These are phyloP conservation scores for Bipolaris bicolor DNA, from an alignment of 2,329 filamentous ascomycete species.

Conservation along the genomic window DNA sequence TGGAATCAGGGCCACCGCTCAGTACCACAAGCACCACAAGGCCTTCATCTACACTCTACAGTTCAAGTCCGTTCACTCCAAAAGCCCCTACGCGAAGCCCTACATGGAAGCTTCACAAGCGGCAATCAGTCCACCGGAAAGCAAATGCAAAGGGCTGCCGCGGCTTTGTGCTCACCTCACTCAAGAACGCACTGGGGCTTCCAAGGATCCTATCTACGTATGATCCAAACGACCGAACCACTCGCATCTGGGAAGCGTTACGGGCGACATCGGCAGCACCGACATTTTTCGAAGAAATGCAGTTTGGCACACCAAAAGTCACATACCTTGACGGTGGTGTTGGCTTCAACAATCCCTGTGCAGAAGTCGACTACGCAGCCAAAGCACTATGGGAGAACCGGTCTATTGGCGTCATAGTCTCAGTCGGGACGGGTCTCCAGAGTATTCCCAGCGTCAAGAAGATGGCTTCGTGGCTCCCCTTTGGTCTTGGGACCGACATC, in stretches of 20 bases:
- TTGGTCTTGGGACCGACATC: constrained; percentile 49
- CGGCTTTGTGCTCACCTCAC: constrained; percentile 48
- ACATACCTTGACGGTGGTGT: constrained; percentile 59
- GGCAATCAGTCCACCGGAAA: constrained; percentile 44
- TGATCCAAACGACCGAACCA: constrained; percentile 49
- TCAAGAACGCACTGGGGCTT: constrained; percentile 49
- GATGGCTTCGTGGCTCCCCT: constrained; percentile 47
- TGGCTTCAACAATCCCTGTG: constrained; percentile 59
- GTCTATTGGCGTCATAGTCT: constrained; percentile 49
- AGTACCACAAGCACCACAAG: constrained; percentile 1
- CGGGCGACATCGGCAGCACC: constrained; percentile 60
- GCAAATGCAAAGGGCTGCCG: constrained; percentile 44
- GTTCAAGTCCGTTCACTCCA: constrained; percentile 25
- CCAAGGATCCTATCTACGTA: constrained; percentile 48
- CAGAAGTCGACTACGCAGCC: constrained; percentile 57
- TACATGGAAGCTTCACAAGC: constrained; percentile 46
- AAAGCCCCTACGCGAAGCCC: constrained; percentile 21
- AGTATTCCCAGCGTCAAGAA: constrained; percentile 48
- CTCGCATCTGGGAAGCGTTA: constrained; percentile 58
- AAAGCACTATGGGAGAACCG: constrained; percentile 49
- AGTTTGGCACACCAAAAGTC: constrained; percentile 55
- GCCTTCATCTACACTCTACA: constrained; percentile 15
- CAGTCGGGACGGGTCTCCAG: constrained; percentile 48
- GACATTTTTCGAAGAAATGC: constrained; percentile 59
- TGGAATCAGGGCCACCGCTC: constrained; percentile 16